Percentiles rank a stretch among this genome's conserved stretches.
phyloP scores from a whole-genome alignment of 164 flowering plant species.

The Hamamelis virginiana region DNA sequence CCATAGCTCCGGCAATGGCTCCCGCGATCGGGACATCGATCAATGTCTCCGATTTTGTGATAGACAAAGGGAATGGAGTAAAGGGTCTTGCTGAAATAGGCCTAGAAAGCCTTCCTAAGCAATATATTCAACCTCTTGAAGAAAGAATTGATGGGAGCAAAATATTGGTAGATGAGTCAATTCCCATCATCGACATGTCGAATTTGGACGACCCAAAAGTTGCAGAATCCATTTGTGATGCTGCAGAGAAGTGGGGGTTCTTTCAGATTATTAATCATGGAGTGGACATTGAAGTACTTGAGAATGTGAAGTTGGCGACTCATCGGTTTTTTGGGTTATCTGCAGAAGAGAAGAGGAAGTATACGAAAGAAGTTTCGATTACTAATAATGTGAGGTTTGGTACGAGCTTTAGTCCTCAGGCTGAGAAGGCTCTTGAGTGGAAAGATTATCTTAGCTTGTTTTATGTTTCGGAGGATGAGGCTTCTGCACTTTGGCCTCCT shows the following conservation, averaged over 20 bases:
- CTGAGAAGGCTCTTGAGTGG: constrained; percentile 39
- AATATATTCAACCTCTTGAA: constrained; percentile 24
- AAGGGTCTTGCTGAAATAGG: constrained; percentile 26
- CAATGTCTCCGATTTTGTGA: constrained; percentile 9
- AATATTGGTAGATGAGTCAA: constrained; percentile 8
- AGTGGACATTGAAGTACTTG: constrained; percentile 26
- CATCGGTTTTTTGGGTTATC: constrained; percentile 28
- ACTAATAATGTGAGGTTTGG: constrained; percentile 28
- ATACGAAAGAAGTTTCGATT: constrained; percentile 21
- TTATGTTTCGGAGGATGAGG: constrained; percentile 33
- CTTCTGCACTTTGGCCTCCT: constrained; percentile 40
- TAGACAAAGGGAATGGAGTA: constrained; percentile 27
- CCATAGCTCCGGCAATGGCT: no score
- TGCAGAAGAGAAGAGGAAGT: constrained; percentile 33
- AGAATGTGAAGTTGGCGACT: constrained; percentile 26
- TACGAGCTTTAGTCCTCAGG: constrained; percentile 32
- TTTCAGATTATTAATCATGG: constrained; percentile 39
- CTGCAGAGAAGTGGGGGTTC: constrained; percentile 36
- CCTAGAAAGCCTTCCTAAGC: constrained; percentile 15
- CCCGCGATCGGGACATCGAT: not conserved
- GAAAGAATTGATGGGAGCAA: constrained; percentile 14
- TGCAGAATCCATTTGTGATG: constrained; percentile 25
- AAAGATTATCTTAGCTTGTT: constrained; percentile 40
- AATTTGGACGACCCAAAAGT: constrained; percentile 20
- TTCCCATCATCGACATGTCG: constrained; percentile 37